A percentile compares a stretch with the other conserved stretches of the same genome.
phyloP scores from a whole-genome alignment of 2,329 filamentous ascomycete genomes.

The Aspergillus puulaauensis region DNA sequence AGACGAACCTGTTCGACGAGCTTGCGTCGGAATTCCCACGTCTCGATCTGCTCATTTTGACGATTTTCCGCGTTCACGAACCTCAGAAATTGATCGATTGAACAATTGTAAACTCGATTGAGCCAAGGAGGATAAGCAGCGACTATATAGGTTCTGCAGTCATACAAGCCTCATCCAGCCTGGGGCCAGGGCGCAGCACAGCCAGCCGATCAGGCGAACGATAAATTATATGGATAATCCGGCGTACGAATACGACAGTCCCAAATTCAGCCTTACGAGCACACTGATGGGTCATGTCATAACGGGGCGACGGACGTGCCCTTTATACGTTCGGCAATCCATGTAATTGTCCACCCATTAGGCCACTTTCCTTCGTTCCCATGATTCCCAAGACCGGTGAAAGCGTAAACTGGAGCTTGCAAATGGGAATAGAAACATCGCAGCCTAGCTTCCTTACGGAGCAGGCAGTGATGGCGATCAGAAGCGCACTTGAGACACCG shows the following conservation, averaged over 20 bases:
- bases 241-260: neutral
- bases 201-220: neutral
- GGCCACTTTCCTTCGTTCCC: neutral
- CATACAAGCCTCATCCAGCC: neutral
- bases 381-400: no score
- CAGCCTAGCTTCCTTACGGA: neutral
- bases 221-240: neutral
- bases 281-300: no score
- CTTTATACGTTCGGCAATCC: no score
- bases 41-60: neutral
- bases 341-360: no score
- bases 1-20: neutral
- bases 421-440: neutral
- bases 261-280: slow-evolving; percentile 1
- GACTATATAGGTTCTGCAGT: neutral
- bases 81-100: no score
- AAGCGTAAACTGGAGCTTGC: no score
- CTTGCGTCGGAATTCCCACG: neutral
- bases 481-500: neutral
- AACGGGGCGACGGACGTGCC: no score
- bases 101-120: neutral
- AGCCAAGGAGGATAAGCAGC: neutral
- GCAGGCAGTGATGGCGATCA: slow-evolving; percentile 1
- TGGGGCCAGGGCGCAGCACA: neutral
- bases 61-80: no score